These are phyloP conservation scores for Chrysoporthe cubensis DNA, from an alignment of 2,329 filamentous ascomycete genomes.

Conservation along the genomic window DNA sequence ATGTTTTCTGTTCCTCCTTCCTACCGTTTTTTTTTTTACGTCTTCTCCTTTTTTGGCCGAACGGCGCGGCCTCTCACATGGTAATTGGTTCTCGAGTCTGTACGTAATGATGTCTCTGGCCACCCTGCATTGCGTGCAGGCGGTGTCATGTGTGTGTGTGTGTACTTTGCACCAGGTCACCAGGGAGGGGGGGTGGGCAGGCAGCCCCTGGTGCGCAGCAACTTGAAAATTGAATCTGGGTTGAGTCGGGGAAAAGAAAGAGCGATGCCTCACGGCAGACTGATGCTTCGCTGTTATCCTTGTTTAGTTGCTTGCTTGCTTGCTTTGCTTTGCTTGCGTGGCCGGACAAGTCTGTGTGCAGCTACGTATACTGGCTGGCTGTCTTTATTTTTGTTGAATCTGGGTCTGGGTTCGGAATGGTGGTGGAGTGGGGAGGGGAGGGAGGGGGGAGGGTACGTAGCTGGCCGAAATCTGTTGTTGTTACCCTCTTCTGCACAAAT, in stretches of 20 bases:
- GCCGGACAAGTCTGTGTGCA: neutral
- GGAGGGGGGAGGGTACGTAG: too few species aligned
- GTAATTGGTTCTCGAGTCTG: neutral
- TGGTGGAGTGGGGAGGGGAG: too few species aligned
- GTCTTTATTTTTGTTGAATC: neutral
- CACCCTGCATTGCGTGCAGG: neutral
- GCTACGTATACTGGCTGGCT: neutral
- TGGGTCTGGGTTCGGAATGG: too few species aligned
- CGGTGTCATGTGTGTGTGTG: neutral
- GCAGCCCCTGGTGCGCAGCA: neutral
- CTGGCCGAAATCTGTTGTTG: too few species aligned
- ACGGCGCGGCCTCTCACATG: neutral
- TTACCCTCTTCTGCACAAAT: too few species aligned
- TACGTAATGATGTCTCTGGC: neutral
- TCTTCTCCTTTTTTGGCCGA: neutral
- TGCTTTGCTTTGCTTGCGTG: too few species aligned
- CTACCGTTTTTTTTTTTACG: neutral
- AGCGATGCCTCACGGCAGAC: constrained; percentile 21
- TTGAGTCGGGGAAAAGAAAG: constrained; percentile 8
- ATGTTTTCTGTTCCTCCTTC: too few species aligned
- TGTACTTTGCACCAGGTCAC: constrained; percentile 1
- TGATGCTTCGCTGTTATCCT: constrained; percentile 5
- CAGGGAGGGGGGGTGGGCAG: too few species aligned
- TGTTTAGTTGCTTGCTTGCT: neutral
- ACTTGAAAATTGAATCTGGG: neutral